These are phyloP conservation scores for Vanderwaltozyma tropicalis DNA, from an alignment of 805 yeast genomes.

Conservation along the genomic window DNA sequence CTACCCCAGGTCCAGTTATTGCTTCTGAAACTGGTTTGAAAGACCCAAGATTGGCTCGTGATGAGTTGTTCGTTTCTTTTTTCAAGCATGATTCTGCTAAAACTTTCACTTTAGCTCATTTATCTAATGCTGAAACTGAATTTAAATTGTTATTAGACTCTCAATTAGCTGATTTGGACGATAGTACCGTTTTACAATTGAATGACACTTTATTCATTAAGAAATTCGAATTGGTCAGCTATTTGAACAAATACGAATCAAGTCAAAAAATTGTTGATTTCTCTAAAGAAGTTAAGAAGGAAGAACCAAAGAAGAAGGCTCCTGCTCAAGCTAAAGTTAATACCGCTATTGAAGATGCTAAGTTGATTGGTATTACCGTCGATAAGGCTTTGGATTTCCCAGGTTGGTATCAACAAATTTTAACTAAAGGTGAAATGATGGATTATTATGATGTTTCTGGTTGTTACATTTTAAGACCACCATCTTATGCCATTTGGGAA, in stretches of 20 bases:
- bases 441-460: conserved; percentile 99
- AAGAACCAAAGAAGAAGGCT: conserved; percentile 24
- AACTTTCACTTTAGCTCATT: conserved; percentile 24
- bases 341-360: conserved; percentile 71
- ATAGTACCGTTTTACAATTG: conserved; percentile 22
- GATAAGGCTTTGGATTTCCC: conserved; percentile 89
- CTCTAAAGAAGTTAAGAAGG: conserved; percentile 29
- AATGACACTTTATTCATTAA: conserved; percentile 19
- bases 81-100: conserved; percentile 24
- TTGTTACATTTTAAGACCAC: conserved; percentile 94
- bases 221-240: conserved; percentile 20
- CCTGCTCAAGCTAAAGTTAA: conserved; percentile 17
- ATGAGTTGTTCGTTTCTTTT: conserved; percentile 60
- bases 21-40: conserved; percentile 62
- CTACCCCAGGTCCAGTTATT: conserved; percentile 54
- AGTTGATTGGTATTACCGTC: conserved; percentile 90
- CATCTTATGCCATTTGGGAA: conserved; percentile 93
- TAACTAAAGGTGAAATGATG: conserved; percentile 95
- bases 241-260: conserved; percentile 32
- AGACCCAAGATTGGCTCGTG: conserved; percentile 83
- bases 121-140: conserved; percentile 31
- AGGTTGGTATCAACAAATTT: conserved; percentile 93
- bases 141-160: conserved; percentile 23
- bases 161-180: conserved; percentile 31
- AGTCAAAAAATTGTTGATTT: conserved; percentile 41